phyloP scores from a whole-genome alignment of 2,329 filamentous ascomycete genomes.

The Alternaria triticina region DNA sequence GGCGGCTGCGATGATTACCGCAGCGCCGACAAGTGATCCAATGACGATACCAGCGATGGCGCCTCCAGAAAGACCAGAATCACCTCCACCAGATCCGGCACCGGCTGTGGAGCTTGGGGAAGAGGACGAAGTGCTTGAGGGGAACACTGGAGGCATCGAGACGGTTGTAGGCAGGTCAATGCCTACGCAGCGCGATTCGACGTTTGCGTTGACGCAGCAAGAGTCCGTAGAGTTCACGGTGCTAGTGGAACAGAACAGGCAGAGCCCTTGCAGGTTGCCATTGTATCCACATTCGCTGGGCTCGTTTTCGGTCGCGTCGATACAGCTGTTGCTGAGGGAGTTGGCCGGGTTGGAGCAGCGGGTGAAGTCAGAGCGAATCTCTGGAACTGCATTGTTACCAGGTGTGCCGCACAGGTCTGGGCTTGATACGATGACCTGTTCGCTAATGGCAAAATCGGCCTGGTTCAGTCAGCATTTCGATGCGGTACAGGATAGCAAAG shows the following conservation, averaged over 20 bases:
- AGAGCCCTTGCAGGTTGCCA: conserved; percentile 74
- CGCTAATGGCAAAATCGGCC: conserved; percentile 86
- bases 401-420: conserved; percentile 73
- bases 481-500: conserved; percentile 16
- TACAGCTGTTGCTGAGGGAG: conserved; percentile 76
- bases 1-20: conserved; percentile 71
- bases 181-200: conserved; percentile 73
- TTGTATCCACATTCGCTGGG: conserved; percentile 85
- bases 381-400: conserved; percentile 68
- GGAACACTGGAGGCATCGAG: conserved; percentile 63
- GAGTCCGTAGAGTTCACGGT: conserved; percentile 93
- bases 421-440: conserved; percentile 82
- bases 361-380: conserved; percentile 91
- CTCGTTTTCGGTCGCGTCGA: conserved; percentile 80
- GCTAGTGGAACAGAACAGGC: conserved; percentile 82
- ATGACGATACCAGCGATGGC: conserved; percentile 90
- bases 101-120: conserved; percentile 49
- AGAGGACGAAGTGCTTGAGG: conserved; percentile 66
- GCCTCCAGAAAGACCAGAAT: conserved; percentile 73
- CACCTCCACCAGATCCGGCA: conserved; percentile 34
- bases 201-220: conserved; percentile 85
- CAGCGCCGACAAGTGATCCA: conserved; percentile 74
- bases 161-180: conserved; percentile 79
- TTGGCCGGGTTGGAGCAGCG: conserved; percentile 85
- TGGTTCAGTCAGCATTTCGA: conserved; percentile 47